phyloP scores from a whole-genome alignment of 805 yeast genomes.

The Candida ficus region DNA sequence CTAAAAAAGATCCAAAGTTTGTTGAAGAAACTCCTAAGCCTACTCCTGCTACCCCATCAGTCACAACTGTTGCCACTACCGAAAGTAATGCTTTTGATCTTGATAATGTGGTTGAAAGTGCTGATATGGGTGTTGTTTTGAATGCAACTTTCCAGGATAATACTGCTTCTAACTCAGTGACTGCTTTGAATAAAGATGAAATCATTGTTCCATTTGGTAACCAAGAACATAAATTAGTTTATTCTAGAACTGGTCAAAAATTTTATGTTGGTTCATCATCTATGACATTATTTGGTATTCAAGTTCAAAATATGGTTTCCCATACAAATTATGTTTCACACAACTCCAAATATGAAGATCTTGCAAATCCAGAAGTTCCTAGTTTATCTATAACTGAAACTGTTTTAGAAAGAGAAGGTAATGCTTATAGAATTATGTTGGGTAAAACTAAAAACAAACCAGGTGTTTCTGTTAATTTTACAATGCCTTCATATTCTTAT shows the following conservation, averaged over 20 bases:
- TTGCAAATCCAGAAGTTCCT: slow-evolving; percentile 17
- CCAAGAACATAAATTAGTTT: slow-evolving; percentile 64
- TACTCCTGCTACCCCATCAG: too few species aligned
- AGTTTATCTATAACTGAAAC: slow-evolving; percentile 38
- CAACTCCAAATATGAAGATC: slow-evolving; percentile 16
- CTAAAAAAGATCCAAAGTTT: neutral
- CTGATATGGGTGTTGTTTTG: slow-evolving; percentile 21
- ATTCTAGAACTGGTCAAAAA: slow-evolving; percentile 70
- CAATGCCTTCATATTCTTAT: slow-evolving; percentile 71
- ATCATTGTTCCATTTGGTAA: slow-evolving; percentile 69
- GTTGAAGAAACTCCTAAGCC: neutral
- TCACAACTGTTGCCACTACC: neutral
- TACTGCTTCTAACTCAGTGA: slow-evolving; percentile 21
- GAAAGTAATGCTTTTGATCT: slow-evolving; percentile 4
- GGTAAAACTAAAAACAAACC: slow-evolving; percentile 66
- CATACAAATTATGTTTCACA: slow-evolving; percentile 11
- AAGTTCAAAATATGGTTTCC: slow-evolving; percentile 58
- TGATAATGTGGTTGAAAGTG: slow-evolving; percentile 17
- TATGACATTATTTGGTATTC: slow-evolving; percentile 76
- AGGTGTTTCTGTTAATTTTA: slow-evolving; percentile 62
- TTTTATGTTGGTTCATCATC: slow-evolving; percentile 79
- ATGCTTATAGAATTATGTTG: slow-evolving; percentile 65
- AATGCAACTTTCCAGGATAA: slow-evolving; percentile 23
- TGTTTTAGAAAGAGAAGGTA: slow-evolving; percentile 67
- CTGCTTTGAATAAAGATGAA: slow-evolving; percentile 30